Percentiles rank a stretch among this genome's conserved stretches.
phyloP scores from a whole-genome alignment of 805 yeast species.

The Candida odintsovae region DNA sequence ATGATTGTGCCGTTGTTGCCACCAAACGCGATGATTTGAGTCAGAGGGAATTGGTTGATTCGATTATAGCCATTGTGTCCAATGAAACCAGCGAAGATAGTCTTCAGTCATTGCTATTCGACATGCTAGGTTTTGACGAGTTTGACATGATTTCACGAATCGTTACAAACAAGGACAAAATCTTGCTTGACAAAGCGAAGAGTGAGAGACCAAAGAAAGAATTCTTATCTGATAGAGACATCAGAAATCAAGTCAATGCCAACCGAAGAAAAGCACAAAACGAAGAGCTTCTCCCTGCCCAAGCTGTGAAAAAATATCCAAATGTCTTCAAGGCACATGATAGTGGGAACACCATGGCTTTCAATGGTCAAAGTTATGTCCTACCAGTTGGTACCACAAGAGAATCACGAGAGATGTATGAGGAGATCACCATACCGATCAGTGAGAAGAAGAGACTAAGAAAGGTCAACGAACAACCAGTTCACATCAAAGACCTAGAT shows the following conservation, averaged over 20 bases:
- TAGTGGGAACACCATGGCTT: slow-evolving; percentile 62
- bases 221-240: slow-evolving; percentile 48
- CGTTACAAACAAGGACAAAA: slow-evolving; percentile 37
- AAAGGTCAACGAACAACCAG: slow-evolving; percentile 38
- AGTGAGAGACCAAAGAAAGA: slow-evolving; percentile 19
- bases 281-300: slow-evolving; percentile 41
- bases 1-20: slow-evolving; percentile 27
- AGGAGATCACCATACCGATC: slow-evolving; percentile 80
- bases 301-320: slow-evolving; percentile 56
- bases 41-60: slow-evolving; percentile 26
- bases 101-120: slow-evolving; percentile 68
- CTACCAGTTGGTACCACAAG: slow-evolving; percentile 80
- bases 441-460: slow-evolving; percentile 43
- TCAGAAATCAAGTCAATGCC: slow-evolving; percentile 45
- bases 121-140: slow-evolving; percentile 80
- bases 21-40: slow-evolving; percentile 29
- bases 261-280: slow-evolving; percentile 46
- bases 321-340: slow-evolving; percentile 77
- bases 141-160: slow-evolving; percentile 70
- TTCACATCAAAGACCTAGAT: slow-evolving; percentile 62
- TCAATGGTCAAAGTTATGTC: slow-evolving; percentile 74
- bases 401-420: slow-evolving; percentile 54
- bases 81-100: slow-evolving; percentile 45
- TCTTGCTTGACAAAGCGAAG: slow-evolving; percentile 22
- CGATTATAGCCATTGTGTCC: slow-evolving; percentile 26